Base-by-base conservation (phyloP, 192 early-diverging fungal genomes). In the Linnemannia zychae region DNA sequence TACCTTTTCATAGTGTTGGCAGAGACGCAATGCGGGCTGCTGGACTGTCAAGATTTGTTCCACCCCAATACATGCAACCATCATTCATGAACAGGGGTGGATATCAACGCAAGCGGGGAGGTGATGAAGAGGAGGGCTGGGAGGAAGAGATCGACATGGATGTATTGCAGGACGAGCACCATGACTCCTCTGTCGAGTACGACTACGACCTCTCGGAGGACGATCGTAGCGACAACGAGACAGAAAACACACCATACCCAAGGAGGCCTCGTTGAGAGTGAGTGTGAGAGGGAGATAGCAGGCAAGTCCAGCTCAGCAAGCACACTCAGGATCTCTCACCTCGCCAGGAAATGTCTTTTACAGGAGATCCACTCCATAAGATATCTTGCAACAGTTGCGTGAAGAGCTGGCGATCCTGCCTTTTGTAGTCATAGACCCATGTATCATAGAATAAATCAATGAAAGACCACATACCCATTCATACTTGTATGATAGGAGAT, bases 131-230 rank as follows among this genome's bases (percentile, higher is more conserved):
- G 31, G 83, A 85, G 36, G 57, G 44, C 3, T 76, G 53, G 47
- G 82, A 77, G 7, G 83, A 85, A 7, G 83, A 85, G 48, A 79
- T 85, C 65, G 83, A 79, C n/a, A 85, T 85, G 83, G 78, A 85
- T 74, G 83, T 85, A 0, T 44, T 85, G 38, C 77, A 24, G 4
- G 83, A 85, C 24, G 83, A 85, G 44, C 77, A 79, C 0, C 83
- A 85, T 24, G 83, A 85, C 37, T 85, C 83, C 36, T 85, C 83
- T 37, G 83, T 85, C 16, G 83, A 85, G 47, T 85, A 85, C 9
- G 83, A 85, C n/a, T 85, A 85, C 72, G 83, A 85, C 3, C 50
- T 85, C 20, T 85, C 83, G 7, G 83, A 85, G 1, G 83, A 85
- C 28, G 83, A 85, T 0, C 36, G n/a, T 2, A 83, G 77, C 49